These are phyloP conservation scores for Smittium culicis DNA, from an alignment of 371 early-diverging fungal genomes.

Conservation along the genomic window DNA sequence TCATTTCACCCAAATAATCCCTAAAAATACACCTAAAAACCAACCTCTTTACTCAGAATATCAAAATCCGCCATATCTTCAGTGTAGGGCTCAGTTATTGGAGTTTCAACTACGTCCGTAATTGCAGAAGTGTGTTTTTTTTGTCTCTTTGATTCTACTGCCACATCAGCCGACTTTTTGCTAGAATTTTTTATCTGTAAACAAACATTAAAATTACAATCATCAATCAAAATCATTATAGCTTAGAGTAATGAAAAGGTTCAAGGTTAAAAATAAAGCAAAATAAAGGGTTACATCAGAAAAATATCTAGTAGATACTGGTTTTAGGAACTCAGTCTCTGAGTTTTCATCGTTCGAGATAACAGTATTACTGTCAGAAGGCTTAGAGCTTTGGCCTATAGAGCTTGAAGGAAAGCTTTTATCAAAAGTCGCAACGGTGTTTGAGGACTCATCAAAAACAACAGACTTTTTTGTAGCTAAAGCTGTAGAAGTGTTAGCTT, in stretches of 20 bases:
- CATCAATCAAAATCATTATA: too few species aligned
- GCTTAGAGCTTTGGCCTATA: not conserved
- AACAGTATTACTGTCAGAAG: too few species aligned
- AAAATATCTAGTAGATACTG: not conserved
- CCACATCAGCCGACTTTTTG: too few species aligned
- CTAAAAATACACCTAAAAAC: not conserved
- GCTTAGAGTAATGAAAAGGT: not conserved
- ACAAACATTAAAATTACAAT: too few species aligned
- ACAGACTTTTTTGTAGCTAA: constrained; percentile 5
- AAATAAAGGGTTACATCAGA: not conserved
- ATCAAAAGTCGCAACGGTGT: constrained; percentile 2
- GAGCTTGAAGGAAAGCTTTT: not conserved
- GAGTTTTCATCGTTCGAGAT: not conserved
- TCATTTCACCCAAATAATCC: not conserved
- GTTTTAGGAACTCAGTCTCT: not conserved
- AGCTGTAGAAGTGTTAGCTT: not conserved
- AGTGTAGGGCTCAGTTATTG: not conserved
- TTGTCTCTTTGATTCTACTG: too few species aligned
- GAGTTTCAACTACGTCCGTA: not conserved
- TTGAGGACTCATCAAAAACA: constrained; percentile 1
- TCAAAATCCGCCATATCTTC: constrained; percentile 5
- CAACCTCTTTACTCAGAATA: not conserved
- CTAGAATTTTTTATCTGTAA: too few species aligned
- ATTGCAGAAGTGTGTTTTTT: too few species aligned
- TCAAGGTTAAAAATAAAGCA: not conserved